Evolutionary conservation across 2,329 filamentous ascomycete species (phyloP).

Genomic region (Uncinocarpus reesii): DNA sequence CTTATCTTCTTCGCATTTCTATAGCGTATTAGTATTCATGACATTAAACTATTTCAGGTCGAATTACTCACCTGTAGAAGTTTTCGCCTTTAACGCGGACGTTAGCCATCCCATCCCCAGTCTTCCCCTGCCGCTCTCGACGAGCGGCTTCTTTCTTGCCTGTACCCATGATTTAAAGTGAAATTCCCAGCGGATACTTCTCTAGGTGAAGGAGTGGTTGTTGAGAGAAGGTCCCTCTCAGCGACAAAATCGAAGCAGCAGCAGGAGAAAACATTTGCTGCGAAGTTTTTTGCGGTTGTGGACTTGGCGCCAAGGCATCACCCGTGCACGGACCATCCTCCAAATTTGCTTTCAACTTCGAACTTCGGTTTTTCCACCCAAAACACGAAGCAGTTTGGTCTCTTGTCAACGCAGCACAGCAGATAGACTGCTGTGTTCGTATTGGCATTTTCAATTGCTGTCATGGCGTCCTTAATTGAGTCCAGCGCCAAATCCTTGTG

Average conservation of each 20-base stretch:
- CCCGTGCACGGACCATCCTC: slow-evolving; percentile 15
- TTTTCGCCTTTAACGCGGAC: slow-evolving; percentile 94
- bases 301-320: slow-evolving; percentile 13
- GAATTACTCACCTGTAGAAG: slow-evolving; percentile 87
- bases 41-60: too few relatives aligned
- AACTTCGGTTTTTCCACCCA: not conserved
- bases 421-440: not conserved
- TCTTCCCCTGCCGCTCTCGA: slow-evolving; percentile 75
- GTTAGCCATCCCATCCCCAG: slow-evolving; percentile 77
- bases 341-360: slow-evolving; percentile 9
- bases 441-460: not conserved
- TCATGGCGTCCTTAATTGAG: slow-evolving; percentile 15
- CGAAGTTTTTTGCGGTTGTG: slow-evolving; percentile 22
- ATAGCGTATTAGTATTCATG: too few relatives aligned
- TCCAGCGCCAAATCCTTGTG: slow-evolving; percentile 22
- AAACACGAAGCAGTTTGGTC: not conserved
- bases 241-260: too few relatives aligned
- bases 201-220: not conserved
- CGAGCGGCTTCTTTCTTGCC: slow-evolving; percentile 84
- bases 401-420: not conserved
- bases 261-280: not conserved
- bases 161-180: slow-evolving; percentile 57
- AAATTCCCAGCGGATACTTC: not conserved
- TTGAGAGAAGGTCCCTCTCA: slow-evolving; percentile 7
- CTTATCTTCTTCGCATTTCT: slow-evolving; percentile 76